Conservation (phyloP, 1,284 basidiomycete species). For the Ustilago cynodontis region DNA sequence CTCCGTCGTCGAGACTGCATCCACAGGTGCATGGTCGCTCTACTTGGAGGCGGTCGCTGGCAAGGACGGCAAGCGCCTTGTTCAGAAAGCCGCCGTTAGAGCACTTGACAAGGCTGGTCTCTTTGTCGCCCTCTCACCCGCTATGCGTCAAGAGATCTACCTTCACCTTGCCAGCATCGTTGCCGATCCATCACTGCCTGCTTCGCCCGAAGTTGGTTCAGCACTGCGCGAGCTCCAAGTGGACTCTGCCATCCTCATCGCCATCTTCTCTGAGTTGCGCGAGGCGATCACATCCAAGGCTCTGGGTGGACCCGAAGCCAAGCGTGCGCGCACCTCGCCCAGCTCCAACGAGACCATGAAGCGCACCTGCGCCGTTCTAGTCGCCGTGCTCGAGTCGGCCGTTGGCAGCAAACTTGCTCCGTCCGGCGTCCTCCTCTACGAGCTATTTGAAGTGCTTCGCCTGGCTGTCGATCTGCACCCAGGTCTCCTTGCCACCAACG, state of each 20-base stretch:
- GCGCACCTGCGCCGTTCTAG: constrained; percentile 52
- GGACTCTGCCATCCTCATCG: constrained; percentile 73
- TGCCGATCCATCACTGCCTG: constrained; percentile 42
- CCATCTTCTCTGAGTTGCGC: constrained; percentile 75
- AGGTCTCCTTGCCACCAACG: constrained; percentile 75
- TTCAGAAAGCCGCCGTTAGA: constrained; percentile 57
- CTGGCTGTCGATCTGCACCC: constrained; percentile 76
- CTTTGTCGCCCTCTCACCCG: constrained; percentile 73
- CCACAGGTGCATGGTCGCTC: constrained; percentile 51
- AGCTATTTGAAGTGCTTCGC: constrained; percentile 81
- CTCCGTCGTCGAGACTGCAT: constrained; percentile 75
- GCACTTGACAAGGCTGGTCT: constrained; percentile 73
- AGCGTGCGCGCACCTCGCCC: constrained; percentile 49
- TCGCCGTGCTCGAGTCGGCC: constrained; percentile 79
- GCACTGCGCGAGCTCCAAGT: constrained; percentile 55
- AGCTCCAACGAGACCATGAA: constrained; percentile 48
- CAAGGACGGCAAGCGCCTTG: constrained; percentile 26
- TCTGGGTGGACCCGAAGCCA: constrained; percentile 72
- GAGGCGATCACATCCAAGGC: constrained; percentile 72
- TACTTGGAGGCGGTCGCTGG: constrained; percentile 39
- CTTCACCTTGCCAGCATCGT: constrained; percentile 71
- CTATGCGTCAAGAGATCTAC: constrained; percentile 76
- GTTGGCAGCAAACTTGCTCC: constrained; percentile 77
- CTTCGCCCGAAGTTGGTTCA: constrained; percentile 42
- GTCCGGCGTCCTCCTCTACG: constrained; percentile 79